Conservation (phyloP, 495 filamentous ascomycete species). For the Hypoxylon fuscum region DNA sequence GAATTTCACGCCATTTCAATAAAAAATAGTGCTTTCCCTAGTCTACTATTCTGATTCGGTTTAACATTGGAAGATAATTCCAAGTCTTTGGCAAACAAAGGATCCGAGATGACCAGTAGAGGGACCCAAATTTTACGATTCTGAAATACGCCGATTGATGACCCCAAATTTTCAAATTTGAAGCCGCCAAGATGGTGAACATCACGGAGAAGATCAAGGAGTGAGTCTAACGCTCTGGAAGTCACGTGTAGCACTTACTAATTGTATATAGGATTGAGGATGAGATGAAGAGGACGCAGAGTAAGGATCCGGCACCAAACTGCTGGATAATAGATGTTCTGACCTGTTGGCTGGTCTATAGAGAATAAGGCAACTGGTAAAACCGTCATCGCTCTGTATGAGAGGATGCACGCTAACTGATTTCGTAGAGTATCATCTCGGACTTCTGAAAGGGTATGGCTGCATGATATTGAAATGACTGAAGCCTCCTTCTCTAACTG, state of each 20-base stretch:
- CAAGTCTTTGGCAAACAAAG: too few species aligned
- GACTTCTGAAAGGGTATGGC: conserved; percentile 90
- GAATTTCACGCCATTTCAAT: too few species aligned
- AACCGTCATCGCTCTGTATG: conserved; percentile 25
- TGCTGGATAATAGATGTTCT: conserved; percentile 27
- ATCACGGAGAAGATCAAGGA: conserved; percentile 99
- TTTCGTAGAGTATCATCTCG: conserved; percentile 89
- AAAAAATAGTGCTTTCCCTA: too few species aligned
- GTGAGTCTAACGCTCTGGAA: conserved; percentile 57
- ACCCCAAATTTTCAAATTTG: conserved; percentile 9
- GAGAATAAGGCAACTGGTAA: conserved; percentile 99
- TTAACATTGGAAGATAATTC: too few species aligned
- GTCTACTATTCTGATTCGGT: too few species aligned
- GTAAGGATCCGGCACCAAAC: conserved; percentile 58
- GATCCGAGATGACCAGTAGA: too few species aligned
- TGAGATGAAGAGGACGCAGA: conserved; percentile 99
- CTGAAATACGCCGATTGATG: conserved; percentile 7
- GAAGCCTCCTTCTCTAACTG: conserved; percentile 15
- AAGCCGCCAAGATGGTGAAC: conserved; percentile 88
- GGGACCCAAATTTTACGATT: too few species aligned
- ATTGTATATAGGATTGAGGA: conserved; percentile 84
- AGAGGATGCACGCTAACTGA: conserved; percentile 21
- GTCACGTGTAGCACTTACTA: conserved; percentile 22
- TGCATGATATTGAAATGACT: neutral
- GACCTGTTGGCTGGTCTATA: conserved; percentile 50